Evolutionary conservation across 176 grass and related monocot genomes (phyloP).

Genomic region (Thinopyrum elongatum): DNA sequence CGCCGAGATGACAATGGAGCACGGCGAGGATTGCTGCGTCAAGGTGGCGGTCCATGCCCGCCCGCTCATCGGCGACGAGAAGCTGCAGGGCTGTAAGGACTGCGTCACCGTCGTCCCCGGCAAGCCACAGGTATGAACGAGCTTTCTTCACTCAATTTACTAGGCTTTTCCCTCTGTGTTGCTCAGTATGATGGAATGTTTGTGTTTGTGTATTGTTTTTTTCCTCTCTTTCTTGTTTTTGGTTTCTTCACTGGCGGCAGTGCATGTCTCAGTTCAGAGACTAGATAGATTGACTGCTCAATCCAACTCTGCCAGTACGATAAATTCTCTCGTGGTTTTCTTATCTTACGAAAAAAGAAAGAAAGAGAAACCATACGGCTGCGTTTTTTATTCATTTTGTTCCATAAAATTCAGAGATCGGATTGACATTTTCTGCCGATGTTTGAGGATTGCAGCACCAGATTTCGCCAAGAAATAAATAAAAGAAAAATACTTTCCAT

Average conservation of each 20-base stretch:
- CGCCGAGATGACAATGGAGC: constrained; percentile 78
- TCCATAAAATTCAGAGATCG: neutral
- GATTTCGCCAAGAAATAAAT: neutral
- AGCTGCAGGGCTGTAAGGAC: constrained; percentile 93
- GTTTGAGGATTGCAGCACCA: neutral
- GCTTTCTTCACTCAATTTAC: neutral
- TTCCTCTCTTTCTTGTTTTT: neutral
- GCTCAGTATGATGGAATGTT: neutral
- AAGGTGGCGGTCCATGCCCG: constrained; percentile 95
- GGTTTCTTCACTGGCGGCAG: neutral
- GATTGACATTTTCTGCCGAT: neutral
- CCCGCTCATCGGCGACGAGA: constrained; percentile 97
- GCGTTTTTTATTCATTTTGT: neutral
- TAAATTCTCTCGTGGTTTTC: neutral
- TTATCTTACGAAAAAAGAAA: neutral
- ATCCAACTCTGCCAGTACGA: neutral
- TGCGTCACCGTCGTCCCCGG: constrained; percentile 68
- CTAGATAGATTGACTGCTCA: constrained; percentile 27
- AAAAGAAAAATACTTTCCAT: neutral
- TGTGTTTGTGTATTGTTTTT: neutral
- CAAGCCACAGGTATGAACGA: constrained; percentile 71
- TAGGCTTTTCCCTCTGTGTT: neutral
- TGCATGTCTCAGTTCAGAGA: constrained; percentile 15
- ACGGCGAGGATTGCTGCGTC: constrained; percentile 95
- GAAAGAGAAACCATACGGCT: neutral